phyloP scores from a whole-genome alignment of 192 early-diverging fungal species.

The Fimicolochytrium jonesii region DNA sequence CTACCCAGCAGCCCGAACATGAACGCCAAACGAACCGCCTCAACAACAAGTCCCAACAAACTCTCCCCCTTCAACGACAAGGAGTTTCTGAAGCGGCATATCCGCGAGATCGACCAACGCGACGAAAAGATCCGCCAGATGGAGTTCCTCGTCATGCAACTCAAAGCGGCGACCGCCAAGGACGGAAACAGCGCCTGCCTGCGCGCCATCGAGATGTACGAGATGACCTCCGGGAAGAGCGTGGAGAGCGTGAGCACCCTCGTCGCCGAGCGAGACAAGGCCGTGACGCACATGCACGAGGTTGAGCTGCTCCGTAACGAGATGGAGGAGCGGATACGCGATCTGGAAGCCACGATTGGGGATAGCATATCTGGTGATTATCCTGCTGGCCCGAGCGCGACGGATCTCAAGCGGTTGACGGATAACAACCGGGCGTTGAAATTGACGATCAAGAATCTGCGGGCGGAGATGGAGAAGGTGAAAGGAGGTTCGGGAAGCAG shows the following conservation, averaged over 20 bases:
- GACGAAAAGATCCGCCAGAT: conserved; percentile 42
- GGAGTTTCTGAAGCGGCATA: conserved; percentile 41
- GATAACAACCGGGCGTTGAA: conserved; percentile 13
- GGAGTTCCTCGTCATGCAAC: conserved; percentile 34
- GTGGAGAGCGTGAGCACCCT: conserved; percentile 26
- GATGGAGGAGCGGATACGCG: conserved; percentile 7
- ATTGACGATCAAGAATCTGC: conserved; percentile 10
- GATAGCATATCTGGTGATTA: too few relatives aligned
- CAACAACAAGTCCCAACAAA: not conserved
- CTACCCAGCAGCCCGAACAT: conserved; percentile 22
- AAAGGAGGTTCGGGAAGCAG: not conserved
- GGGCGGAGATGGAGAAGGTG: conserved; percentile 2
- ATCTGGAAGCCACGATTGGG: not conserved
- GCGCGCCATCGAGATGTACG: conserved; percentile 27
- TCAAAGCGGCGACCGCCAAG: conserved; percentile 27
- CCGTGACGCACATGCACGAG: conserved; percentile 42
- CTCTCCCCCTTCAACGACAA: conserved; percentile 20
- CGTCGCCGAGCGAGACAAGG: conserved; percentile 37
- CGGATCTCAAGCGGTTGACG: conserved; percentile 2
- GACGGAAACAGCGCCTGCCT: conserved; percentile 26
- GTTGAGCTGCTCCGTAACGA: conserved; percentile 50
- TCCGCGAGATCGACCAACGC: conserved; percentile 42
- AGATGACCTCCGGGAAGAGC: conserved; percentile 28
- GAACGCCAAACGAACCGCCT: not conserved
- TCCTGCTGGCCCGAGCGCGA: too few relatives aligned